Percentiles rank a stretch among this genome's conserved stretches.
phyloP scores from a whole-genome alignment of 306 rosid genomes.

The Sicyos baderoa region DNA sequence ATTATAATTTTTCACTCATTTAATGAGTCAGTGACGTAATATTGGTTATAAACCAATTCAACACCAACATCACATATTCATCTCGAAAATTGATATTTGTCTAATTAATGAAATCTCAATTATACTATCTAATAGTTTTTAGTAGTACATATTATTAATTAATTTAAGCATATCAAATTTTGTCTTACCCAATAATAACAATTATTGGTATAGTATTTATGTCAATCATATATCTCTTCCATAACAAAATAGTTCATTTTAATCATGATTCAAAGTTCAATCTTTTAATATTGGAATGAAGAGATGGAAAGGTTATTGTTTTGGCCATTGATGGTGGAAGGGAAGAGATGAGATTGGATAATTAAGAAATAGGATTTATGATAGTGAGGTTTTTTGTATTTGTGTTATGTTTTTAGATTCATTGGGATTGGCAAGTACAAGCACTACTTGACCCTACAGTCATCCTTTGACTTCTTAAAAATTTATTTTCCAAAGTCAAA shows the following conservation, averaged over 20 bases:
- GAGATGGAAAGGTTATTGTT: neutral
- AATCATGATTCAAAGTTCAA: neutral
- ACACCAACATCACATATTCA: too few species aligned
- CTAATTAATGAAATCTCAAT: too few species aligned
- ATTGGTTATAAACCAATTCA: too few species aligned
- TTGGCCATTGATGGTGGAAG: slow-evolving; percentile 16
- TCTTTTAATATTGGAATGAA: neutral
- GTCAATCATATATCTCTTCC: neutral
- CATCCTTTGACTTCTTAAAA: neutral
- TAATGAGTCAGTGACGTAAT: too few species aligned
- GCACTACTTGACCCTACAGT: neutral
- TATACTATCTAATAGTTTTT: too few species aligned
- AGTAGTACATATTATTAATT: too few species aligned
- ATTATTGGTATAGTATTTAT: neutral
- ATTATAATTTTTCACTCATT: too few species aligned
- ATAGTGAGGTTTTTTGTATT: neutral
- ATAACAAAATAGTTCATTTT: neutral
- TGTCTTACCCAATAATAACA: neutral
- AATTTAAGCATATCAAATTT: neutral
- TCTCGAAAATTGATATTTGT: too few species aligned
- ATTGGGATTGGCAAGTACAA: neutral
- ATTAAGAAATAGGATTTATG: neutral
- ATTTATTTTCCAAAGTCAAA: neutral
- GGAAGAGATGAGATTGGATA: too few species aligned
- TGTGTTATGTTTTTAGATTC: neutral